Evolutionary conservation across 2,329 filamentous ascomycete species (phyloP), one percentile per base, ranked within the genome.

Genomic region (Calcarisporium arbuscula): DNA sequence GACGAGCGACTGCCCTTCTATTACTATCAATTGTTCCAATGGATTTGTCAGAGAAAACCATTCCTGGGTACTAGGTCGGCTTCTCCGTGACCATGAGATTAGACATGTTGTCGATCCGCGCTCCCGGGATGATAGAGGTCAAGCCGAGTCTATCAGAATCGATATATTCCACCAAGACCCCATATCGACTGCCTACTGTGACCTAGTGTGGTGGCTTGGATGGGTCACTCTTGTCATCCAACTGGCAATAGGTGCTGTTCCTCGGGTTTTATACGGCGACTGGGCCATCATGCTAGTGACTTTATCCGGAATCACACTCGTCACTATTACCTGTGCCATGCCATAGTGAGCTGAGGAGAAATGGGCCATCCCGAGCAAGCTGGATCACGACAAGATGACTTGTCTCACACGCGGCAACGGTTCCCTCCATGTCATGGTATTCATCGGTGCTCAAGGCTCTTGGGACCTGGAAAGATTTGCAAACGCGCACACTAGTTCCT

Each of bases 281-380:
- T 68, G 62, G 63, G 42, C 44, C 7, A 57, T 66, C 5, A 43
- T 70, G 5, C 36, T 67, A 16, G 50, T 67, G 19, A 65, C 62
- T 0, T 50, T 38, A 0, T 40, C 29, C 5, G 67, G 64, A 2
- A 68, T 47, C 8, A 3, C 56, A 2, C 49, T 71, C 5, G 52
- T 58, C 3, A 42, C 60, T 7, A 34, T 46, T 2, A 54, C 53
- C 1, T 61, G 61, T 0, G 39, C 49, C 3, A 44, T 70, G 5
- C 49, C 53, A 5, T 64, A 69, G 42, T 69, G 64, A 64, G 47
- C 42, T 15, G 43, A 41, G 8, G 67, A 70, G 45, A 70, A 68
- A 41, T 64, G 60, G 54, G 52, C n/a, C 58, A 0, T 64, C 57
- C 42, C 53, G 58, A 12, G 41, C 36, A 4, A 38, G 47, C 6